These are phyloP conservation scores for Pterulicium gracile DNA, from an alignment of 1,284 basidiomycete species.

Conservation along the genomic window DNA sequence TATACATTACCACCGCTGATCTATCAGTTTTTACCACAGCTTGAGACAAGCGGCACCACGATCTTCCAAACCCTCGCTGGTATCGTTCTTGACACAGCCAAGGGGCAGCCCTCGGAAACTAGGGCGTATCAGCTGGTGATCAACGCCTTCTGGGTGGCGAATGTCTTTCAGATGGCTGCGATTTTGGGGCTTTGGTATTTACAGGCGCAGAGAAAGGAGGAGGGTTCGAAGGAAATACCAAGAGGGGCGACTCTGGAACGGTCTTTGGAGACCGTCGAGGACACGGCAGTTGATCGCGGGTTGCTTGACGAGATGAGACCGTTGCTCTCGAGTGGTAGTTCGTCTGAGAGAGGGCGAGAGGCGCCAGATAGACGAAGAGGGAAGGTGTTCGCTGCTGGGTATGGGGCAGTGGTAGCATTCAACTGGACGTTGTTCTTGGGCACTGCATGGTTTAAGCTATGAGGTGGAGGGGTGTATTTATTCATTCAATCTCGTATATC, in stretches of 20 bases:
- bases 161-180: conserved; percentile 29
- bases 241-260: not conserved
- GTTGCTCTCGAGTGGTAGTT: conserved; percentile 12
- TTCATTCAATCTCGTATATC: no score
- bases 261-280: not conserved
- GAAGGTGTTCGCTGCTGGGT: conserved; percentile 33
- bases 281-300: conserved; percentile 11
- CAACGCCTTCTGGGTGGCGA: conserved; percentile 39
- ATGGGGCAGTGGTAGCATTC: conserved; percentile 32
- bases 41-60: conserved; percentile 64
- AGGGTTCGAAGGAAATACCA: not conserved
- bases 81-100: conserved; percentile 42
- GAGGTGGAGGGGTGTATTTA: no score
- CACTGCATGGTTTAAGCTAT: conserved; percentile 49
- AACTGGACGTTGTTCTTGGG: conserved; percentile 62
- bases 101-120: conserved; percentile 17
- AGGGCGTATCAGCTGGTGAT: conserved; percentile 21
- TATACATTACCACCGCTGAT: conserved; percentile 1
- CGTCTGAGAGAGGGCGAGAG: conserved; percentile 23
- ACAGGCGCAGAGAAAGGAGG: not conserved
- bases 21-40: conserved; percentile 23
- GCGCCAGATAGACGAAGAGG: conserved; percentile 32
- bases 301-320: conserved; percentile 11
- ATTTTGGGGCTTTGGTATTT: not conserved
- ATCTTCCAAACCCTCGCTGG: conserved; percentile 64